These are phyloP conservation scores for Fistulina hepatica DNA, from an alignment of 1,284 basidiomycete genomes.

Conservation along the genomic window DNA sequence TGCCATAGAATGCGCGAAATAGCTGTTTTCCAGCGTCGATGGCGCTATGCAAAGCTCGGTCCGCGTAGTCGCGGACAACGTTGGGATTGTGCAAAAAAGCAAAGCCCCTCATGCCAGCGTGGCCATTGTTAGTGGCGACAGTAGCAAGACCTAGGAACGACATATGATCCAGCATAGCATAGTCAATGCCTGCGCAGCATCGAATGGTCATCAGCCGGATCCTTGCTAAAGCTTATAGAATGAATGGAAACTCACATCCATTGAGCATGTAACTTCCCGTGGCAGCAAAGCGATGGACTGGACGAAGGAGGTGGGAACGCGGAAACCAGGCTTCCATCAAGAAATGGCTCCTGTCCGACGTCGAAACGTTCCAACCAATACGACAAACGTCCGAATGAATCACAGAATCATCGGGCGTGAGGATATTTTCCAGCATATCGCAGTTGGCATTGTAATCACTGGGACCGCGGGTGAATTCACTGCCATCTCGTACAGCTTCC, in stretches of 20 bases:
- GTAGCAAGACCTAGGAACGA: conserved; percentile 17
- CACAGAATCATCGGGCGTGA: too few relatives aligned
- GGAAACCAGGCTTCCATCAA: conserved; percentile 12
- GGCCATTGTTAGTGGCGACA: conserved; percentile 21
- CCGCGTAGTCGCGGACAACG: conserved; percentile 20
- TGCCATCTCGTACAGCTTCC: too few relatives aligned
- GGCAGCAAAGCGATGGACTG: conserved; percentile 17
- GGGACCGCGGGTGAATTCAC: too few relatives aligned
- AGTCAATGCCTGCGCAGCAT: conserved; percentile 19
- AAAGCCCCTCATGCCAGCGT: conserved; percentile 18
- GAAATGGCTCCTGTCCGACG: conserved; percentile 4
- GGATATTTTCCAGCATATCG: too few relatives aligned
- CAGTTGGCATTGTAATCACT: too few relatives aligned
- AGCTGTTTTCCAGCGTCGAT: conserved; percentile 19
- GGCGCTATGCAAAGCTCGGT: conserved; percentile 20
- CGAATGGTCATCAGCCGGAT: not conserved
- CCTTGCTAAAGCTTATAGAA: not conserved
- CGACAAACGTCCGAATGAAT: conserved; percentile 9
- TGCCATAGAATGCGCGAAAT: conserved; percentile 16
- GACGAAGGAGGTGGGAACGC: conserved; percentile 4
- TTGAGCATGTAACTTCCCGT: conserved; percentile 18
- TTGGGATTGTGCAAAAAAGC: conserved; percentile 18
- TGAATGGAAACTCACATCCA: conserved; percentile 16
- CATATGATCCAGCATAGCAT: conserved; percentile 17
- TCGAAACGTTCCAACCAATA: conserved; percentile 8